These are phyloP conservation scores for Aspergillus intermedius DNA, from an alignment of 2,329 filamentous ascomycete genomes.

Conservation along the genomic window DNA sequence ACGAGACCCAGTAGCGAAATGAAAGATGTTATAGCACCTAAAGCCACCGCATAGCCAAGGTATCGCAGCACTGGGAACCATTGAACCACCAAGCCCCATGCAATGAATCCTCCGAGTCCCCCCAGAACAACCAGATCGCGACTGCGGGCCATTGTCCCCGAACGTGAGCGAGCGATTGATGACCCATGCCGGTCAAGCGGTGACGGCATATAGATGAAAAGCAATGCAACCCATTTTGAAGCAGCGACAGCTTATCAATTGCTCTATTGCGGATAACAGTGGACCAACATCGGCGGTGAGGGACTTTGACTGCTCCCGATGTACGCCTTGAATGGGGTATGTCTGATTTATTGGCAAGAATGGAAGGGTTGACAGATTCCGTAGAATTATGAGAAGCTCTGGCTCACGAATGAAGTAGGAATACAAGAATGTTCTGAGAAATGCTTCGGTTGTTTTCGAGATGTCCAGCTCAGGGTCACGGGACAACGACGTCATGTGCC, in stretches of 20 bases:
- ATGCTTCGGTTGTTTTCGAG: no score
- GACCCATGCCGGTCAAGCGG: conserved; percentile 27
- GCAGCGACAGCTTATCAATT: not conserved
- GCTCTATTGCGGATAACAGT: not conserved
- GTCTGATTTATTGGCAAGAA: no score
- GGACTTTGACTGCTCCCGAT: not conserved
- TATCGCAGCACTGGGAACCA: conserved; percentile 79
- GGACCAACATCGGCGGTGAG: not conserved
- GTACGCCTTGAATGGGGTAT: no score
- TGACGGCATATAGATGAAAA: not conserved
- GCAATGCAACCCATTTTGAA: not conserved
- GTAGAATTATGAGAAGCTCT: no score
- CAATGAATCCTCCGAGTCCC: conserved; percentile 52
- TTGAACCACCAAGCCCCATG: conserved; percentile 79
- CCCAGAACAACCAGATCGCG: conserved; percentile 39
- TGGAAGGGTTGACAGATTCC: no score
- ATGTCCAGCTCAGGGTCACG: not conserved
- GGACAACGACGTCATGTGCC: conserved; percentile 1
- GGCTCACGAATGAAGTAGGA: no score
- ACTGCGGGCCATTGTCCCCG: conserved; percentile 43
- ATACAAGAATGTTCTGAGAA: no score
- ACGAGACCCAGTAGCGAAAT: conserved; percentile 54
- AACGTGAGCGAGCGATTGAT: conserved; percentile 37
- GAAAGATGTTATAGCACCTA: conserved; percentile 55
- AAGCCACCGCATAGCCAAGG: conserved; percentile 74